A percentile compares a stretch with the other conserved stretches of the same genome.
These are phyloP conservation scores for Malbranchea cinnamomea DNA, from an alignment of 2,329 filamentous ascomycete genomes.

Conservation along the genomic window DNA sequence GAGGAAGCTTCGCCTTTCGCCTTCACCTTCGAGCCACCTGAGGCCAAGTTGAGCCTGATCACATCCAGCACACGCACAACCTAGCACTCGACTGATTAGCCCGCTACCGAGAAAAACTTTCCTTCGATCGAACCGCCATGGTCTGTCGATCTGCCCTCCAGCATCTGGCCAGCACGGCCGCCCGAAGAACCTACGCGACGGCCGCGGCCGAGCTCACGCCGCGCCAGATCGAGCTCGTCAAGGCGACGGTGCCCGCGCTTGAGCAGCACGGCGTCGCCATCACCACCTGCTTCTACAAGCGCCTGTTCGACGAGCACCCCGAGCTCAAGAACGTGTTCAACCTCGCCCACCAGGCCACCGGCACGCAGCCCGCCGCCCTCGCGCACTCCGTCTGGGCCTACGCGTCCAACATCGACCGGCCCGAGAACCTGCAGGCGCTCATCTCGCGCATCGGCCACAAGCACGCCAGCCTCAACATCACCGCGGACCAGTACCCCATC, in stretches of 20 bases:
- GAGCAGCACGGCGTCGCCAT: conserved; percentile 53
- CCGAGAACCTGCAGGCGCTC: conserved; percentile 41
- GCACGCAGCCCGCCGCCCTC: conserved; percentile 53
- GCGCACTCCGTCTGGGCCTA: conserved; percentile 54
- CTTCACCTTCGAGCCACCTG: no score
- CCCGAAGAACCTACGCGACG: no score
- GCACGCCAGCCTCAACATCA: conserved; percentile 52
- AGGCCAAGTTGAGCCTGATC: no score
- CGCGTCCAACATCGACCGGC: conserved; percentile 47
- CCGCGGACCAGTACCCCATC: conserved; percentile 51
- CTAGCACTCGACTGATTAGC: no score
- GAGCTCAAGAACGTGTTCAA: conserved; percentile 58
- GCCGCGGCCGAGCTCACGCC: conserved; percentile 24
- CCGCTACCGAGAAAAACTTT: no score
- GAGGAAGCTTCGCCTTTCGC: no score
- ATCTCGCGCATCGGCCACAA: conserved; percentile 58
- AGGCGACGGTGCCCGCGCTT: conserved; percentile 55
- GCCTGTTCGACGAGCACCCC: conserved; percentile 49
- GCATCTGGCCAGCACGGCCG: no score
- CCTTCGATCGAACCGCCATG: not conserved
- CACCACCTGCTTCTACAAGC: conserved; percentile 56
- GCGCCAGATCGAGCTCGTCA: conserved; percentile 50
- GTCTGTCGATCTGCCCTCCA: no score
- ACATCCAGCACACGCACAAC: no score
- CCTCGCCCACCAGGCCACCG: conserved; percentile 48